Evolutionary conservation across 257 asterid species (phyloP).

Genomic region (Orobanche coerulescens): DNA sequence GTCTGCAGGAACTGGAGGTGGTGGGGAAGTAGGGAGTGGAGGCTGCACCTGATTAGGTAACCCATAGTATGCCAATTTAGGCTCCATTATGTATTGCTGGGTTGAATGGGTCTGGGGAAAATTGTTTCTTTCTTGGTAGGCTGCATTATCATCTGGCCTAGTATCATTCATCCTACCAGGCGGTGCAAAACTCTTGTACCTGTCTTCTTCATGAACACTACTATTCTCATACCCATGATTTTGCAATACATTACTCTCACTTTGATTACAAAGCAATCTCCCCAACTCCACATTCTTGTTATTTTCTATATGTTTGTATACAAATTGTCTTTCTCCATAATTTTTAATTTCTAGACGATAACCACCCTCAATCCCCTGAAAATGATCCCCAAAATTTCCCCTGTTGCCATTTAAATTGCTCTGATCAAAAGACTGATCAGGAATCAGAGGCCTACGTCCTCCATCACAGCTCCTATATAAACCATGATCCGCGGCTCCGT

Average conservation of each 20-base stretch:
- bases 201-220: conserved; percentile 23
- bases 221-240: conserved; percentile 29
- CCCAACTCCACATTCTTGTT: conserved; percentile 15
- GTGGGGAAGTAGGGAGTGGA: conserved; percentile 72
- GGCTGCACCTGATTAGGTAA: conserved; percentile 38
- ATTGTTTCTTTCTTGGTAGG: background rate
- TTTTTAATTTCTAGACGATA: conserved; percentile 18
- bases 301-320: conserved; percentile 21
- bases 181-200: conserved; percentile 23
- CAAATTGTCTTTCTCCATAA: conserved; percentile 22
- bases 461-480: conserved; percentile 22
- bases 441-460: conserved; percentile 19
- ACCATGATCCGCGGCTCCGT: conserved; percentile 36
- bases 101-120: conserved; percentile 23
- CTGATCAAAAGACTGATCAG: conserved; percentile 14
- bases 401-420: background rate
- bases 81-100: conserved; percentile 29
- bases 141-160: background rate
- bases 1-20: conserved; percentile 60
- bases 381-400: conserved; percentile 21
- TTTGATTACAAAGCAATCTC: conserved; percentile 21
- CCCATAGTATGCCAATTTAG: conserved; percentile 25
- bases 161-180: background rate
- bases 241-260: conserved; percentile 22
- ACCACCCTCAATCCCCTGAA: conserved; percentile 26